These are phyloP conservation scores for Penicillium sp. DNA, from an alignment of 2,329 filamentous ascomycete genomes.

Conservation along the genomic window DNA sequence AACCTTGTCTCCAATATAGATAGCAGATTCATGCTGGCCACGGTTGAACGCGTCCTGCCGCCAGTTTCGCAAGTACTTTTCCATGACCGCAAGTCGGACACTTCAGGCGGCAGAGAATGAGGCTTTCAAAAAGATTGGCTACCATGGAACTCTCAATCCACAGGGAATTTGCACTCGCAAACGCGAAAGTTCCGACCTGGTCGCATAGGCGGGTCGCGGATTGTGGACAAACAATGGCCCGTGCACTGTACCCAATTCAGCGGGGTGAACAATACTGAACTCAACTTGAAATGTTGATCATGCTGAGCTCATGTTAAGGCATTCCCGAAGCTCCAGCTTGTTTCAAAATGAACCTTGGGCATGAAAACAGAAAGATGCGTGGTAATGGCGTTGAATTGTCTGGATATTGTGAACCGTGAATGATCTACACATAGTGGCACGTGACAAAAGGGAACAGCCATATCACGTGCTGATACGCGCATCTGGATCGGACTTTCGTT, in stretches of 20 bases:
- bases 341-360: neutral
- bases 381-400: neutral
- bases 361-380: neutral
- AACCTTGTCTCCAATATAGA: conserved; percentile 96
- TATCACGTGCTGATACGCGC: neutral
- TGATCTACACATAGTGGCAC: neutral
- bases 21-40: conserved; percentile 93
- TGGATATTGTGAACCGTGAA: neutral
- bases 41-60: conserved; percentile 93
- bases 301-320: neutral
- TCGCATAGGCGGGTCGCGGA: conserved; percentile 20
- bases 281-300: neutral
- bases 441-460: neutral
- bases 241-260: conserved; percentile 10
- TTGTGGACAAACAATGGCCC: conserved; percentile 24
- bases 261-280: neutral
- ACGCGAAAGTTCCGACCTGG: conserved; percentile 6
- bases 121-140: neutral
- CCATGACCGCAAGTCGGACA: conserved; percentile 59
- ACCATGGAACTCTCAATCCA: neutral
- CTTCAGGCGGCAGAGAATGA: neutral
- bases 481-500: neutral
- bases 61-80: conserved; percentile 91
- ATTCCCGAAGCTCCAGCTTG: neutral
- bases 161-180: conserved; percentile 10